Base-by-base conservation (phyloP, 2,329 filamentous ascomycete genomes). In the Sarocladiaceae sp. region DNA sequence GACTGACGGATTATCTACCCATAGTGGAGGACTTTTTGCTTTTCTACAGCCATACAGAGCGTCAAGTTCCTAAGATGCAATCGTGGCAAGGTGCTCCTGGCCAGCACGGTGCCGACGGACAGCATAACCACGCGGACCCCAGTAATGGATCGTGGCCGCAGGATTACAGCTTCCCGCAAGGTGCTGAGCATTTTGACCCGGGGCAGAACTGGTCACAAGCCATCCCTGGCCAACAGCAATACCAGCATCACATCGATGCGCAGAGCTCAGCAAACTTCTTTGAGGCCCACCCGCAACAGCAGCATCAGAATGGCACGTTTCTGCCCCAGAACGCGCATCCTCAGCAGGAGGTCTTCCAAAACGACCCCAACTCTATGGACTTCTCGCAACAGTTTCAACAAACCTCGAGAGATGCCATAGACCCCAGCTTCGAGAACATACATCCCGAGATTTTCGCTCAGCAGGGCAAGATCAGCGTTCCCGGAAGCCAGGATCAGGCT, bases 181-280 rank as follows among this genome's bases (percentile, higher is more conserved):
- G 68, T 50, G 61, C 63, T 52, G 65, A 63, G 28, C 68, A 71
- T 33, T 74, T 68, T 57, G 70, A 72, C 48, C 64, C 66, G 48
- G 61, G 60, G 37, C 69, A 72, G 51, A 53, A 63, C 31, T 74
- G 71, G 71, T 57, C 64, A 8, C 71, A 72, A 55, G 54, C 66
- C 28, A 62, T 69, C 48, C 54, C 59, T 22, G 66, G 66, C 17
- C 69, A 67, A 31, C 66, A 67, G 54, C 57, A 60, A n/a, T 58
- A 39, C 23, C 20, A 37, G 13, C 35, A 50, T 17, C 49, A 51
- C 25, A 20, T 55, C 26, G 44, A 50, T 29, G 28, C 52, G 13
- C 25, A 36, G 4, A 23, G 20, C 20, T 25, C 47, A n/a, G 47
- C 47, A 17, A 68, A 62, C 58, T 71, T 67, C 58, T 70, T 67